Conservation (phyloP, 768 basidiomycete genomes). For the Termitomyces bulborhizus region DNA sequence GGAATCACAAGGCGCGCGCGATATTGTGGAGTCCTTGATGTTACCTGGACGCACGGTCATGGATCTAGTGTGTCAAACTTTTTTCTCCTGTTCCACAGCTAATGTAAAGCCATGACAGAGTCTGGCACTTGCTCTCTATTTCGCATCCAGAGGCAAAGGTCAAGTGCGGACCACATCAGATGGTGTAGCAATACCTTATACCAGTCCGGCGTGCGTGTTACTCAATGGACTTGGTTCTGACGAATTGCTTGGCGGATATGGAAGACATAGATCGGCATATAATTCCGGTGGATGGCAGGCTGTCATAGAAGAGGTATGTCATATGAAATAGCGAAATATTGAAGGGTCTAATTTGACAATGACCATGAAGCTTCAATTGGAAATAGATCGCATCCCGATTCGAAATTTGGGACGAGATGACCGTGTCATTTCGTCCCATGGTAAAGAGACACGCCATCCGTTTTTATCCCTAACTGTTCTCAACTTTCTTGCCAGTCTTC, state of each 20-base stretch:
- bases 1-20: slow-evolving; percentile 60
- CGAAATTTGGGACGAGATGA: slow-evolving; percentile 95
- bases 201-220: slow-evolving; percentile 72
- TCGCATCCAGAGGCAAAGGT: slow-evolving; percentile 82
- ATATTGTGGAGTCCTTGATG: slow-evolving; percentile 66
- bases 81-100: neutral
- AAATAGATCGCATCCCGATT: slow-evolving; percentile 79
- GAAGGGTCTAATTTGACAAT: neutral
- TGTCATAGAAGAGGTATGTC: slow-evolving; percentile 70
- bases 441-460: slow-evolving; percentile 89
- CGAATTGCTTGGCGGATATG: slow-evolving; percentile 92
- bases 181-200: slow-evolving; percentile 46
- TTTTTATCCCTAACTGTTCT: slow-evolving; percentile 82
- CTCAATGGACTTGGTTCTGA: slow-evolving; percentile 93
- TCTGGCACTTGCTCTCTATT: slow-evolving; percentile 86
- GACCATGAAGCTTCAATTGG: slow-evolving; percentile 68
- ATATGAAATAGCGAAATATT: neutral
- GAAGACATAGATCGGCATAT: slow-evolving; percentile 79
- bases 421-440: slow-evolving; percentile 84
- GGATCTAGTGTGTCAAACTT: slow-evolving; percentile 63
- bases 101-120: slow-evolving; percentile 47
- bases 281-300: slow-evolving; percentile 63
- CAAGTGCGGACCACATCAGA: slow-evolving; percentile 33
- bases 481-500: slow-evolving; percentile 68
- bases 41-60: slow-evolving; percentile 76